Evolutionary conservation across 164 flowering plant genomes (phyloP).

Genomic region (Houttuynia cordata): DNA sequence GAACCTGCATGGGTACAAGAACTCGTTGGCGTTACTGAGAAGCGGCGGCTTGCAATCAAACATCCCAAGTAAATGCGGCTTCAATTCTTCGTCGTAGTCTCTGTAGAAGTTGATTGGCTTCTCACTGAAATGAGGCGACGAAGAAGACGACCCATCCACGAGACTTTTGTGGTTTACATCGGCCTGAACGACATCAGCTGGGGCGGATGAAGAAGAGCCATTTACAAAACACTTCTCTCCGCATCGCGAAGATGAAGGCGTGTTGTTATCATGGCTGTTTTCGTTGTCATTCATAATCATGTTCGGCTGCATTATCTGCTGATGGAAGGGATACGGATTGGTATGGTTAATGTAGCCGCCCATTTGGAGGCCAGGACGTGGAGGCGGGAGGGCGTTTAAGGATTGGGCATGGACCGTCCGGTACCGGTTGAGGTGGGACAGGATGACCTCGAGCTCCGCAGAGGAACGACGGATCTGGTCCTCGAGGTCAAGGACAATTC

Average conservation of each 20-base stretch:
- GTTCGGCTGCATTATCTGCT: background rate
- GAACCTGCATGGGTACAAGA: background rate
- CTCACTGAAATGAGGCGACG: background rate
- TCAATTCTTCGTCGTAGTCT: background rate
- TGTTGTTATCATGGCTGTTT: background rate
- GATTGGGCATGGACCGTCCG: background rate
- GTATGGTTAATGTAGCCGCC: background rate
- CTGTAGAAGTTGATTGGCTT: background rate
- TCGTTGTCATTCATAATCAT: background rate
- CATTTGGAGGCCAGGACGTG: background rate
- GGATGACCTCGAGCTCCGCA: constrained; percentile 35
- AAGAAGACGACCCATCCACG: background rate
- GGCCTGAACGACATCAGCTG: background rate
- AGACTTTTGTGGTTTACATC: background rate
- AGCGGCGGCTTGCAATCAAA: background rate
- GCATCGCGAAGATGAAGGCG: background rate
- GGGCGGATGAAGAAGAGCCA: no score
- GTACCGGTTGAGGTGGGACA: constrained; percentile 25
- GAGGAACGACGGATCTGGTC: constrained; percentile 16
- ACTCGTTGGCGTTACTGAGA: background rate
- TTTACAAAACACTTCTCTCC: background rate
- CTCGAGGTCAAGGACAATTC: constrained; percentile 25
- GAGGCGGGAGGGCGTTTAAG: background rate
- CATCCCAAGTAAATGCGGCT: background rate
- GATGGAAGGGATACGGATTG: background rate